Evolutionary conservation across 2,329 filamentous ascomycete genomes (phyloP), one percentile per base, ranked within the genome.

Genomic region (Verticillium tricorpus): DNA sequence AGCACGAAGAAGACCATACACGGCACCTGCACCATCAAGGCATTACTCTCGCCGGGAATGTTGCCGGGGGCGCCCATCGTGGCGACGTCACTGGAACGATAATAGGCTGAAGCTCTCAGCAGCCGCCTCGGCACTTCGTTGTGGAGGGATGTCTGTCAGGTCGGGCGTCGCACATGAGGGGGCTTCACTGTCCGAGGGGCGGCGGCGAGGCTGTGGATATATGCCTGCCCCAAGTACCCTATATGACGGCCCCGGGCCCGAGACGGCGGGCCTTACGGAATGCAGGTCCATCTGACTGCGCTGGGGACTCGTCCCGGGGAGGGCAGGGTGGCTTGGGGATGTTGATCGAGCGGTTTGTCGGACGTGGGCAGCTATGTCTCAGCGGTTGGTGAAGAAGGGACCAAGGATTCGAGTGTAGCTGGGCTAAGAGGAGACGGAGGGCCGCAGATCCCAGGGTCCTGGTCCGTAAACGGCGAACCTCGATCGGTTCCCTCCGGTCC

Each of bases 1-100:
- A 79, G 19, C 57, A 73, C 66, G 59, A 80, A 78, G 69, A 81
- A 81, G 50, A 79, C 65, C 32, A 77, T 76, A 37, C 74, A 76
- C 19, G 78, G 76, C 17, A 72, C 67, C 25, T 72, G 69, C 39
- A 79, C 75, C 61, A 74, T 71, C 64, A 71, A 66, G 17, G 76
- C 72, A 65, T 78, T 76, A 66, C 70, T 78, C 55, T 74, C 71
- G 15, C 69, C 70, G 14, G 70, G 65, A 32, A 68, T 64, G 62
- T 72, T 74, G 32, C 71, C 71, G 35, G 57, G 22, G 25, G 69
- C 69, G 28, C 66, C 68, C 69, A 71, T 72, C 35, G 54, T 58
- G 60, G 59, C 31, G 31, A 37, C 37, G 25, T 22, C 45, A 50
- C 45, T 50, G 1, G 5, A 22, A n/a, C n/a, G 9, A 50, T 11